Percentiles rank a stretch among this genome's conserved stretches.
Conservation (phyloP, 2,329 filamentous ascomycete species). For the Trichoderma asperellum region DNA sequence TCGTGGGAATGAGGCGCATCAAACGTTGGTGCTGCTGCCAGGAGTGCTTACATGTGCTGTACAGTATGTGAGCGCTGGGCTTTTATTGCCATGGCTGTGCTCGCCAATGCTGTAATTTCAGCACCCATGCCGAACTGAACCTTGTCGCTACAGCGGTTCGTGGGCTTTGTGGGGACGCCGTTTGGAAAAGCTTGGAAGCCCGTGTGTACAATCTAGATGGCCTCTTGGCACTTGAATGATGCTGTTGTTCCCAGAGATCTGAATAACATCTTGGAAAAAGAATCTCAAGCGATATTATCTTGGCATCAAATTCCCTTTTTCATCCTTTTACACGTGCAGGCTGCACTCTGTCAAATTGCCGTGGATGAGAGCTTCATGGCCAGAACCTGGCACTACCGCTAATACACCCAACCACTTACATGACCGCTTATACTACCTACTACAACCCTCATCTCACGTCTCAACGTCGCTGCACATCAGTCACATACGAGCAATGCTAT, state of each 20-base stretch:
- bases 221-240: neutral
- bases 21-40: constrained; percentile 20
- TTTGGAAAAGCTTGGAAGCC: neutral
- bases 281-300: too few species aligned
- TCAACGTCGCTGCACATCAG: neutral
- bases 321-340: too few species aligned
- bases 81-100: neutral
- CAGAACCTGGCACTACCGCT: neutral
- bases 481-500: neutral
- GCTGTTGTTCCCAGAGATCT: neutral
- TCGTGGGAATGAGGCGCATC: neutral
- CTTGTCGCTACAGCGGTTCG: neutral
- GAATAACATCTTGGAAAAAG: neutral
- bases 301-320: too few species aligned
- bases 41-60: neutral
- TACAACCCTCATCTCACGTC: neutral
- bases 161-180: neutral
- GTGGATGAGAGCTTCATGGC: neutral
- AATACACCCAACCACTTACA: neutral
- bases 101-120: neutral
- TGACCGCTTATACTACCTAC: neutral
- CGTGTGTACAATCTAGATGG: neutral
- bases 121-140: neutral
- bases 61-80: neutral
- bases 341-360: neutral